phyloP scores from a whole-genome alignment of 768 basidiomycete genomes.

The Serendipita sp. region DNA sequence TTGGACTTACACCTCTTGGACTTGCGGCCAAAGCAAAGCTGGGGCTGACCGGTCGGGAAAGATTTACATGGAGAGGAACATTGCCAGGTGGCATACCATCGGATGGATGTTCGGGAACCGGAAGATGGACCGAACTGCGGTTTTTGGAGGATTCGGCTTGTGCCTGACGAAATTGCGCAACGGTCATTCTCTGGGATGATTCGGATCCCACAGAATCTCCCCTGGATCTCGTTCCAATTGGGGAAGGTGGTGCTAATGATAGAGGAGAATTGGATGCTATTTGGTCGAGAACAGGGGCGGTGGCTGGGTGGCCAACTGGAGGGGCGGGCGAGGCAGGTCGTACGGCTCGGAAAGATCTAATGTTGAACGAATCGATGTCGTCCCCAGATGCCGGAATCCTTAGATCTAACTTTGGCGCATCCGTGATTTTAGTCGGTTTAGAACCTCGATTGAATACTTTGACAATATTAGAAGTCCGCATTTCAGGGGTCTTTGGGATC shows the following conservation, averaged over 20 bases:
- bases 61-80: background rate
- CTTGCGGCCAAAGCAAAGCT: background rate
- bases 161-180: conserved; percentile 67
- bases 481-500: conserved; percentile 2
- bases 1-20: background rate
- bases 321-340: conserved; percentile 26
- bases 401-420: background rate
- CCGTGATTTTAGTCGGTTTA: background rate
- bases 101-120: conserved; percentile 2
- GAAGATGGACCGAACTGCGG: conserved; percentile 1
- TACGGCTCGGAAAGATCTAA: conserved; percentile 59
- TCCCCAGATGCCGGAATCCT: background rate
- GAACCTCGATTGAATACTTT: conserved; percentile 1
- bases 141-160: conserved; percentile 27
- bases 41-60: background rate
- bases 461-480: background rate
- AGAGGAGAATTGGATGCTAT: conserved; percentile 12
- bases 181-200: conserved; percentile 56
- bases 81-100: conserved; percentile 4
- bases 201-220: conserved; percentile 44
- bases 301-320: background rate
- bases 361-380: conserved; percentile 39
- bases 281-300: background rate
- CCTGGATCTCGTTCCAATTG: conserved; percentile 32
- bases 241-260: conserved; percentile 15